Conservation (phyloP, 2,329 filamentous ascomycete species). For the Colletotrichum sp. region DNA sequence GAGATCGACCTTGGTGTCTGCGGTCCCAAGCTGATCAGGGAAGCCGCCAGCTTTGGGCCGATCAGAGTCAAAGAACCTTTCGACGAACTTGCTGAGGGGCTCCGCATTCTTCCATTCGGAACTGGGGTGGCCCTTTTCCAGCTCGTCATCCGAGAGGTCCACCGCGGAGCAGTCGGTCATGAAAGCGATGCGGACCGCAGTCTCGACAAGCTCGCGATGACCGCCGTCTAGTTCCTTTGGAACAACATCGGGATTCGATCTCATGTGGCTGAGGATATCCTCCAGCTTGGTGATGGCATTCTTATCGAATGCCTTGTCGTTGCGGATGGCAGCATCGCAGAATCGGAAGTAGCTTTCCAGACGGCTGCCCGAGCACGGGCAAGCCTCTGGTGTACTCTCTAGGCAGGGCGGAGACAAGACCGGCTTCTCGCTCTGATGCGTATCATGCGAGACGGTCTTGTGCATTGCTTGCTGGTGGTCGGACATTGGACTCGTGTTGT, state of each 20-base stretch:
- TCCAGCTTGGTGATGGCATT: background rate
- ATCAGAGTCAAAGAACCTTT: background rate
- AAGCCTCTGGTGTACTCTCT: background rate
- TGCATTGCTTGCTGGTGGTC: background rate
- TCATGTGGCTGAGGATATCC: background rate
- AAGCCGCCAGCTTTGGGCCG: background rate
- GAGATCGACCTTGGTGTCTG: background rate
- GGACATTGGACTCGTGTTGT: background rate
- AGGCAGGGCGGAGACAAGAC: background rate
- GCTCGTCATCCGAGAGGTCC: background rate
- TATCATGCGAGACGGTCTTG: background rate
- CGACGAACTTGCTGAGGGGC: background rate
- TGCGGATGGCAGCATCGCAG: background rate
- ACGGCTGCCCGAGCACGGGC: background rate
- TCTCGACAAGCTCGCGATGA: background rate
- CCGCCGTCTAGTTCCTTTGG: background rate
- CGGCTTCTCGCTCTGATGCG: background rate
- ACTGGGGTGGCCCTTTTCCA: background rate
- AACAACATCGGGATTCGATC: background rate
- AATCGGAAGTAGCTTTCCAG: slow-evolving; percentile 3
- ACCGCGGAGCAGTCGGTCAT: background rate
- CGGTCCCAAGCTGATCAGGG: background rate
- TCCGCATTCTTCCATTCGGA: background rate
- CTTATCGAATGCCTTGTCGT: background rate
- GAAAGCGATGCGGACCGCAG: background rate